Percentiles rank a stretch among this genome's conserved stretches.
Conservation (phyloP, 1,284 basidiomycete species). For the Amylostereum areolatum region DNA sequence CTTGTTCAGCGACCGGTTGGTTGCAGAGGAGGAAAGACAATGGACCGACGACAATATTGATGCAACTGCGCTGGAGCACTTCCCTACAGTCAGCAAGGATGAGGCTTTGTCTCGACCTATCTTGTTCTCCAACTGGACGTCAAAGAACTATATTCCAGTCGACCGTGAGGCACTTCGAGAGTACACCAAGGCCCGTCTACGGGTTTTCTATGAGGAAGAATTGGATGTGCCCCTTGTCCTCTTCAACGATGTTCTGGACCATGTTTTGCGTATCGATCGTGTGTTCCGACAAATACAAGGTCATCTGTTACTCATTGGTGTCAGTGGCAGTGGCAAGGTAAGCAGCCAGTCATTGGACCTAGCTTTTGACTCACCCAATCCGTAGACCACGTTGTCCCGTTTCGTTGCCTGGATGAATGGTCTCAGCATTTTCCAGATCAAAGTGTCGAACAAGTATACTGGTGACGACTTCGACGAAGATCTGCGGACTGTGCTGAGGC, state of each 20-base stretch:
- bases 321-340: constrained; percentile 97
- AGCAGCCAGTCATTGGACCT: constrained; percentile 14
- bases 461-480: constrained; percentile 99
- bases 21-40: constrained; percentile 82
- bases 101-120: constrained; percentile 88
- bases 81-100: constrained; percentile 85
- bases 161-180: constrained; percentile 91
- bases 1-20: constrained; percentile 96
- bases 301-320: constrained; percentile 93
- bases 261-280: constrained; percentile 95
- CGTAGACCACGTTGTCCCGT: constrained; percentile 90
- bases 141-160: constrained; percentile 94
- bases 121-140: constrained; percentile 98
- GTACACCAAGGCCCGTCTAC: constrained; percentile 93
- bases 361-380: constrained; percentile 10
- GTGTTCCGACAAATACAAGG: constrained; percentile 99
- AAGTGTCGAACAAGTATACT: constrained; percentile 98
- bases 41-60: constrained; percentile 98
- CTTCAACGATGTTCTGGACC: constrained; percentile 97
- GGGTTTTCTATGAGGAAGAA: constrained; percentile 97
- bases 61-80: constrained; percentile 77
- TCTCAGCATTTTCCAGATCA: constrained; percentile 97
- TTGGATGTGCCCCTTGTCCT: constrained; percentile 97
- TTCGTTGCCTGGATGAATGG: constrained; percentile 99
- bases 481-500: constrained; percentile 86